Evolutionary conservation across 78 protist species (phyloP), one percentile per base, ranked within the genome.

Genomic region (Dictyostelium intermedium): DNA sequence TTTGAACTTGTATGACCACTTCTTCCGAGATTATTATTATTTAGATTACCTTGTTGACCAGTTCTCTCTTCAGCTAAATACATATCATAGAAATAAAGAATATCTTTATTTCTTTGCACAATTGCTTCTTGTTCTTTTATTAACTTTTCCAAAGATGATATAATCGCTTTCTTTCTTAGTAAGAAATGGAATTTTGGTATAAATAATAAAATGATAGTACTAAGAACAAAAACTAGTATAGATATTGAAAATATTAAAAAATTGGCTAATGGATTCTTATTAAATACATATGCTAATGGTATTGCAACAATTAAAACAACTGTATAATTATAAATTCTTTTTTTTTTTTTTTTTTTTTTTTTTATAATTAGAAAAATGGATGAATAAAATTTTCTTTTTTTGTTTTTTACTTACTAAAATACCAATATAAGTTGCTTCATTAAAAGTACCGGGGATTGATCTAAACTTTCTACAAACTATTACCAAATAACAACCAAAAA

Each of bases 351-450:
- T 41, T 45, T 45, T 45, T 45, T 7, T 45, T 45, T 41, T n/a
- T n/a, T 41, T 27, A 37, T 43, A 13, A 47, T 47, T 47, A 47
- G 56, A 50, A 35, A 23, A 53, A 53, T 9, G 18, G 23, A 20
- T 2, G 0, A 8, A 39, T 82, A 14, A 35, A 18, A 13, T 73
- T 16, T 35, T 73, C 18, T 32, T 37, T 23, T 13, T 7, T 8
- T 0, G 37, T 20, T 13, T 16, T 82, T 20, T 37, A 82, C 87
- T 30, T 82, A 82, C 81, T 3, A 87, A 37, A 20, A 87, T 87
- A 87, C 93, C 93, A 79, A 87, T 87, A 79, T 87, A 87, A 11
- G 85, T 79, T 41, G 93, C 93, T 63, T 87, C 93, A 66, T 87
- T 87, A 79, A 87, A 87, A 35, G 93, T 87, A 60, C 85, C 93